Percentiles rank a stretch among this genome's conserved stretches.
These are phyloP conservation scores for Candida loeiensis DNA, from an alignment of 805 yeast genomes.

Conservation along the genomic window DNA sequence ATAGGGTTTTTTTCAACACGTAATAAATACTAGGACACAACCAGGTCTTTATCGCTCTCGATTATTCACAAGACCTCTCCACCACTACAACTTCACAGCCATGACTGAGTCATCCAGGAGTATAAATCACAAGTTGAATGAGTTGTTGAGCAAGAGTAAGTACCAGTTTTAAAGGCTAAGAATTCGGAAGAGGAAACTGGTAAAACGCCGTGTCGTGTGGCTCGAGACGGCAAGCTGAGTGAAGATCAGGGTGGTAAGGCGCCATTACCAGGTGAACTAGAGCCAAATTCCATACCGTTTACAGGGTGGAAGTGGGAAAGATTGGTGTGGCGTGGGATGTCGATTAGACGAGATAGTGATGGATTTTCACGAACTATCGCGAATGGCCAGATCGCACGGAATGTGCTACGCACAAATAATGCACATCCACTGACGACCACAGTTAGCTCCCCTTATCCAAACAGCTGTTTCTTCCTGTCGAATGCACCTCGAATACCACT, in stretches of 20 bases:
- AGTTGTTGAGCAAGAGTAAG: slow-evolving; percentile 36
- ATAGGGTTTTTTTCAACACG: slow-evolving; percentile 1
- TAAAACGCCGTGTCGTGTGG: background rate
- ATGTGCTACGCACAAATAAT: too few species aligned
- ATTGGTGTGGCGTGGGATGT: background rate
- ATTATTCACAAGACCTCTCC: background rate
- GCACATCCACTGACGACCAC: too few species aligned
- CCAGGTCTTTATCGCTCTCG: background rate
- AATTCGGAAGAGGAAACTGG: too few species aligned
- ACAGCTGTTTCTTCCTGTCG: too few species aligned
- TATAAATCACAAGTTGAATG: slow-evolving; percentile 43
- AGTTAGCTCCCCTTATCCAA: too few species aligned
- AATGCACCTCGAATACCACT: slow-evolving; percentile 1
- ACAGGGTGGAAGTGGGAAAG: too few species aligned
- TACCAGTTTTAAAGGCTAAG: slow-evolving; percentile 8
- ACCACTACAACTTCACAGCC: background rate
- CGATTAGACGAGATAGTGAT: background rate
- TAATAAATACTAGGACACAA: background rate
- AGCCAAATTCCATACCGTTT: background rate
- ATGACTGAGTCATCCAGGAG: slow-evolving; percentile 42
- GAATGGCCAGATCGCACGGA: too few species aligned
- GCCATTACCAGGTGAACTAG: background rate
- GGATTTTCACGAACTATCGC: too few species aligned
- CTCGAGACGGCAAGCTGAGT: background rate
- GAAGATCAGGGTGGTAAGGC: background rate